Base-by-base conservation (phyloP, 2,329 filamentous ascomycete genomes). In the Alternaria brassicae region DNA sequence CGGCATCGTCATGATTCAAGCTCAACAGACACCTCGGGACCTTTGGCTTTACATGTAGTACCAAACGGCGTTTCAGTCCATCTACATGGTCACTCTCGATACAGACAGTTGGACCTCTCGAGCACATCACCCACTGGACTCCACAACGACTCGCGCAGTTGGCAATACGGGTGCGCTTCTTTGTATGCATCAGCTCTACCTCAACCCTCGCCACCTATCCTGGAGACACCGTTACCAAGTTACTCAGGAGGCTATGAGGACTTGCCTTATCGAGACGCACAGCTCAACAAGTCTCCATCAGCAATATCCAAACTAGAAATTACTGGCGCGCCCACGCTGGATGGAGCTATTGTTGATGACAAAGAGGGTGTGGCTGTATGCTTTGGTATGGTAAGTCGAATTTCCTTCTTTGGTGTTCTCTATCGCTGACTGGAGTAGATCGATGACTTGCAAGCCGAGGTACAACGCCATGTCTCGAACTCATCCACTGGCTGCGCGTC, bases 91-190 rank as follows among this genome's bases (percentile, higher is more conserved):
- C n/a, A n/a, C n/a, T n/a, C n/a, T n/a, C n/a, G n/a, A 0, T 9
- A 36, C 17, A 15, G 17, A 36, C 1, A 2, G 17, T 36, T 36
- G 6, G 34, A n/a, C 34, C 0, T 7, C 17, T 17, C n/a, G 34
- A n/a, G 34, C n/a, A 15, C 15, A 36, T 2, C 8, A 36, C 2
- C 6, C 1, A 15, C 15, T 0, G 15, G 15, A n/a, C 0, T 8
- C 4, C 1, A 36, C 15, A 15, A 36, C 7, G 6, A 2, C 15
- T 36, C 15, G 1, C 6, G 7, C 34, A 36, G 0, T 36, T 8
- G 6, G 15, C 15, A 36, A 36, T n/a, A 36, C 34, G 15, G 17
- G 34, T n/a, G 8, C 34, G 15, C 7, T 36, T 36, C 34, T 36
- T 36, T 36, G 34, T 15, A 36, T 36, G 15, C 34, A 9, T 36